phyloP scores from a whole-genome alignment of 208 protist species.

The Leishmania turanica region DNA sequence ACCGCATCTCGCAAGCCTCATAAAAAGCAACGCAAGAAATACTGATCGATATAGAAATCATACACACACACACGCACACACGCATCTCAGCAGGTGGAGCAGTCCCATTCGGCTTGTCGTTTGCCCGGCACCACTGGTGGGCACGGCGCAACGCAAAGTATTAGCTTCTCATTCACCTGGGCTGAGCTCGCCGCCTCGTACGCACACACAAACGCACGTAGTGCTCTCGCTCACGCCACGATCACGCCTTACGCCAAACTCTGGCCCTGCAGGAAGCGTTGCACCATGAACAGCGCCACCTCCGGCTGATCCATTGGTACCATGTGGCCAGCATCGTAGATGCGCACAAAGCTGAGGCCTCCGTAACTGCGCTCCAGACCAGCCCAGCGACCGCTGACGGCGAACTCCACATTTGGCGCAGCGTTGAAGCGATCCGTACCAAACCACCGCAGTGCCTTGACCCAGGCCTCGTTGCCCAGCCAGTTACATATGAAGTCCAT shows the following conservation, averaged over 20 bases:
- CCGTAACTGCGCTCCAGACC: constrained; percentile 36
- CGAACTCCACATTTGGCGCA: constrained; percentile 46
- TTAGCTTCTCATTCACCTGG: not conserved
- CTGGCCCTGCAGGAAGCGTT: constrained; percentile 44
- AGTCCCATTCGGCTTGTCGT: not conserved
- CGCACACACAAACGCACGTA: not conserved
- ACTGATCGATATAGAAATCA: not conserved
- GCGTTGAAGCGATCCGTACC: constrained; percentile 58
- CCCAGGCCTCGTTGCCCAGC: constrained; percentile 90
- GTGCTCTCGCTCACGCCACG: not conserved
- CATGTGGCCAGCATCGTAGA: constrained; percentile 89
- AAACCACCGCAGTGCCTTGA: constrained; percentile 66
- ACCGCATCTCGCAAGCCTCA: not conserved
- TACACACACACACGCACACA: not conserved
- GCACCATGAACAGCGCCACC: constrained; percentile 50
- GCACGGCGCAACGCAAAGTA: not conserved
- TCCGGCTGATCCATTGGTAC: constrained; percentile 89
- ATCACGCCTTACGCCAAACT: not conserved
- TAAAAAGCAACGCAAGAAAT: not conserved
- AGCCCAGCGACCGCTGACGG: constrained; percentile 27
- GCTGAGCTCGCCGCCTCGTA: not conserved
- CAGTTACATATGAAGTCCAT: constrained; percentile 94
- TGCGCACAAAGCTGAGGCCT: constrained; percentile 77
- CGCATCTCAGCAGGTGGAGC: too few relatives aligned
- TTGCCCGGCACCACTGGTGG: not conserved